Evolutionary conservation across 768 basidiomycete species (phyloP), one percentile per base, ranked within the genome.

Genomic region (Xerocomellus dryophilus): DNA sequence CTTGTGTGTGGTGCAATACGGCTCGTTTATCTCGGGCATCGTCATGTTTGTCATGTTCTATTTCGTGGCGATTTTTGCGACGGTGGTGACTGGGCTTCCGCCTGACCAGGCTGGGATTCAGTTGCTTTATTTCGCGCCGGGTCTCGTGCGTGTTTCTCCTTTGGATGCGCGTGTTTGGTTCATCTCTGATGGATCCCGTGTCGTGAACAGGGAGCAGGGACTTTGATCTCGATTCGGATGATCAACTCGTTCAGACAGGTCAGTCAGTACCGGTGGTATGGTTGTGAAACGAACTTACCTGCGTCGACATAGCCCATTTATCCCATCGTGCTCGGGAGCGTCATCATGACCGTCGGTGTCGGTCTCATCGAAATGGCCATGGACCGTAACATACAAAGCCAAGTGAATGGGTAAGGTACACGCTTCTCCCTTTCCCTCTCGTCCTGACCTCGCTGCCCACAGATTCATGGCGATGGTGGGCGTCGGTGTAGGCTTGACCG

Each of bases 41-140:
- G 71, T 81, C 53, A 75, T 76, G 72, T 66, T 80, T 53, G 78
- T 78, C 46, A 75, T 76, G 71, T 80, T 81, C 63, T 82, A 82
- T 61, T 81, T 82, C 56, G 70, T 81, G 40, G 71, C 79, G 0
- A 77, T 81, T 47, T 81, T 82, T 65, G 74, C 78, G 65, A 74
- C 73, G 20, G 68, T 79, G 60, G 79, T 78, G n/a, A 65, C 66
- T 25, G 76, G 75, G 7, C 61, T 71, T 29, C 66, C 72, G 12
- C 63, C 78, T n/a, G 63, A 67, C 18, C 63, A 71, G 41, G 70
- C 77, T 20, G 81, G 79, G 32, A 66, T 74, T 25, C 79, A 81
- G 60, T 56, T 81, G n/a, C 61, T 81, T n/a, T 81, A 74, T 61
- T 79, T 81, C 51, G 70, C 78, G 1, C 80, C 81, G 11, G 79